phyloP scores from a whole-genome alignment of 441 rosid genomes.

The Lepidium campestre region DNA sequence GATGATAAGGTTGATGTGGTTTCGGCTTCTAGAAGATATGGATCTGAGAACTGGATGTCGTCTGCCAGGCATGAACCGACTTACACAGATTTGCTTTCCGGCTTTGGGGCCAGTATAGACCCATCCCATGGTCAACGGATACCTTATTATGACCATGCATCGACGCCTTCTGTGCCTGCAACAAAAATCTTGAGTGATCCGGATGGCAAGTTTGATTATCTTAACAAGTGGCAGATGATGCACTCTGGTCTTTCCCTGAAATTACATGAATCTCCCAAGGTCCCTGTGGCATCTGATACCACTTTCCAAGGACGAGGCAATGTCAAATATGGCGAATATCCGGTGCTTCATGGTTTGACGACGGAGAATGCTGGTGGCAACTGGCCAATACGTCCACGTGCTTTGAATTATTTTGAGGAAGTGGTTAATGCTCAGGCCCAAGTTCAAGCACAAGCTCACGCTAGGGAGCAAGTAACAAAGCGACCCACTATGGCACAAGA shows the following conservation, averaged over 20 bases:
- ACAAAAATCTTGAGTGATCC: conserved; percentile 44
- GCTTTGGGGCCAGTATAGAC: conserved; percentile 50
- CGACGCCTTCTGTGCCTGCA: conserved; percentile 27
- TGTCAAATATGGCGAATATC: conserved; percentile 49
- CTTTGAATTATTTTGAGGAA: conserved; percentile 43
- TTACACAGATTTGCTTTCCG: conserved; percentile 74
- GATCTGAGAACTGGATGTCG: conserved; percentile 52
- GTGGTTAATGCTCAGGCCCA: conserved; percentile 35
- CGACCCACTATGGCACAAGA: conserved; percentile 30
- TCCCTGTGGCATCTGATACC: conserved; percentile 37
- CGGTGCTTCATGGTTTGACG: conserved; percentile 40
- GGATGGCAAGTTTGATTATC: conserved; percentile 50
- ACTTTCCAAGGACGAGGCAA: conserved; percentile 41
- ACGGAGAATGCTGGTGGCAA: conserved; percentile 50
- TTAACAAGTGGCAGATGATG: conserved; percentile 54
- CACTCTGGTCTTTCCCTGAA: conserved; percentile 58
- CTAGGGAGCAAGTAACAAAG: conserved; percentile 39
- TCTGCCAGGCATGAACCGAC: conserved; percentile 57
- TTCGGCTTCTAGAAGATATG: conserved; percentile 53
- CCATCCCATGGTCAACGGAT: conserved; percentile 39
- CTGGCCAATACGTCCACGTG: conserved; percentile 60
- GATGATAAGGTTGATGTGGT: conserved; percentile 58
- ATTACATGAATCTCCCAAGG: conserved; percentile 41
- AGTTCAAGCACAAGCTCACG: conserved; percentile 34
- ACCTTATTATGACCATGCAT: conserved; percentile 41